Percentiles rank a stretch among this genome's conserved stretches.
phyloP scores from a whole-genome alignment of 805 yeast species.

The Candida hungchunana region DNA sequence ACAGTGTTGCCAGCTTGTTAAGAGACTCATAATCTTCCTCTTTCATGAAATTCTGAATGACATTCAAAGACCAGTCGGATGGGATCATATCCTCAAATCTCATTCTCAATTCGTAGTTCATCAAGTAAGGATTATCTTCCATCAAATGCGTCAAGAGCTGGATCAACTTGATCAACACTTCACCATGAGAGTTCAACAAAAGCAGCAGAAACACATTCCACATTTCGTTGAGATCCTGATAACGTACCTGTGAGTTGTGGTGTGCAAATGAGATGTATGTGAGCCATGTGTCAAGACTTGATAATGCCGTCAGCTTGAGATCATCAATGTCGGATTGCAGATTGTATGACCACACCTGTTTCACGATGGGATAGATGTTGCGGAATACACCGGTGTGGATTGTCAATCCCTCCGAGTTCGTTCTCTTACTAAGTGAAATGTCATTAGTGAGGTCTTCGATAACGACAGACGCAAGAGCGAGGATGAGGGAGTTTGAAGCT shows the following conservation, averaged over 20 bases:
- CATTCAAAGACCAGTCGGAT: conserved; percentile 40
- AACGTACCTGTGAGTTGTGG: conserved; percentile 19
- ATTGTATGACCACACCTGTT: conserved; percentile 14
- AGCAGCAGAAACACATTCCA: conserved; percentile 15
- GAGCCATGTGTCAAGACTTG: conserved; percentile 34
- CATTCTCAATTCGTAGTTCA: conserved; percentile 20
- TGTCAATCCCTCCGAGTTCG: conserved; percentile 21
- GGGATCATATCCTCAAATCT: conserved; percentile 32
- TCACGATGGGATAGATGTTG: conserved; percentile 31
- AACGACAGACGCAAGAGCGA: conserved; percentile 40
- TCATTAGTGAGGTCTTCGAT: conserved; percentile 47
- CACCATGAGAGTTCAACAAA: conserved; percentile 13
- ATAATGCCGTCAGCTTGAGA: conserved; percentile 24
- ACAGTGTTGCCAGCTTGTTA: conserved; percentile 40
- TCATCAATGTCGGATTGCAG: conserved; percentile 14
- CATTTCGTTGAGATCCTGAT: conserved; percentile 20
- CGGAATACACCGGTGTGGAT: conserved; percentile 37
- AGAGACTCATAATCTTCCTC: conserved; percentile 34
- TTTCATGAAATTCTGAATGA: conserved; percentile 32
- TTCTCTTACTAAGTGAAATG: too few relatives aligned
- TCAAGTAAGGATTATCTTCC: conserved; percentile 28
- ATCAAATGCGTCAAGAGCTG: conserved; percentile 18
- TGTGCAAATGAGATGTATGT: conserved; percentile 36
- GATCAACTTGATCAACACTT: conserved; percentile 11
- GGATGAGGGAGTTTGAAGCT: conserved; percentile 12